These are phyloP conservation scores for Erythrobasidium hasegawianum DNA, from an alignment of 1,284 basidiomycete genomes.

Conservation along the genomic window DNA sequence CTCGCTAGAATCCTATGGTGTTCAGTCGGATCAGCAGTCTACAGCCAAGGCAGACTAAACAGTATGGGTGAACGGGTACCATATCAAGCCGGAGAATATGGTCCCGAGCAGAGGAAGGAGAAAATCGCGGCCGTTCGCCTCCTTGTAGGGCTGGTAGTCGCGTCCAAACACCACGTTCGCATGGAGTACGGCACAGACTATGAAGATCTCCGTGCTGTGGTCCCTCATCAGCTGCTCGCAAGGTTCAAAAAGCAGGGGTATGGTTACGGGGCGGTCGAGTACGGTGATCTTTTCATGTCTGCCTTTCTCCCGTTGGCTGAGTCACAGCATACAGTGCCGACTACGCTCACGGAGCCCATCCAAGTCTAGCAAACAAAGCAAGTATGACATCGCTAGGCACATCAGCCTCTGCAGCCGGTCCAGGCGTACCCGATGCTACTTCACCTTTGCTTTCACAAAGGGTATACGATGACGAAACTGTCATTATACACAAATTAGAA, in stretches of 20 bases:
- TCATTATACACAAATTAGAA: slow-evolving; percentile 41
- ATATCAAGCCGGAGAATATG: slow-evolving; percentile 17
- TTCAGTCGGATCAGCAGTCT: slow-evolving; percentile 39
- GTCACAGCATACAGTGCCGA: too few species aligned
- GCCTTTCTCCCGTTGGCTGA: too few species aligned
- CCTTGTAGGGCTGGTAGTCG: slow-evolving; percentile 33
- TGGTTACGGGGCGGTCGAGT: slow-evolving; percentile 20
- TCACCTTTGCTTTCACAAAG: slow-evolving; percentile 21
- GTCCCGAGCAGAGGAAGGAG: slow-evolving; percentile 36
- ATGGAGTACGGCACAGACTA: slow-evolving; percentile 46
- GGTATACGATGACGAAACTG: slow-evolving; percentile 23
- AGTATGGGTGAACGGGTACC: slow-evolving; percentile 9
- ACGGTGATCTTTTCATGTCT: too few species aligned
- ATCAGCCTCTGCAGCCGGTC: slow-evolving; percentile 7
- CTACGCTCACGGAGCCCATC: not conserved
- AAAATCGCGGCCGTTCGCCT: slow-evolving; percentile 42
- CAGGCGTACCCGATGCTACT: not conserved
- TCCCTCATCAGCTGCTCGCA: slow-evolving; percentile 23
- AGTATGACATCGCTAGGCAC: slow-evolving; percentile 17
- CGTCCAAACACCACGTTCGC: slow-evolving; percentile 45
- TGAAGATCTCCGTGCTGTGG: slow-evolving; percentile 38
- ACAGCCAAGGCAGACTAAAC: slow-evolving; percentile 19
- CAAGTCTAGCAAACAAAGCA: slow-evolving; percentile 8
- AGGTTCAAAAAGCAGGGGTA: slow-evolving; percentile 23
- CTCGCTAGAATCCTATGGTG: slow-evolving; percentile 43